These are phyloP conservation scores for Lentithecium fluviatile DNA, from an alignment of 495 filamentous ascomycete species.

Conservation along the genomic window DNA sequence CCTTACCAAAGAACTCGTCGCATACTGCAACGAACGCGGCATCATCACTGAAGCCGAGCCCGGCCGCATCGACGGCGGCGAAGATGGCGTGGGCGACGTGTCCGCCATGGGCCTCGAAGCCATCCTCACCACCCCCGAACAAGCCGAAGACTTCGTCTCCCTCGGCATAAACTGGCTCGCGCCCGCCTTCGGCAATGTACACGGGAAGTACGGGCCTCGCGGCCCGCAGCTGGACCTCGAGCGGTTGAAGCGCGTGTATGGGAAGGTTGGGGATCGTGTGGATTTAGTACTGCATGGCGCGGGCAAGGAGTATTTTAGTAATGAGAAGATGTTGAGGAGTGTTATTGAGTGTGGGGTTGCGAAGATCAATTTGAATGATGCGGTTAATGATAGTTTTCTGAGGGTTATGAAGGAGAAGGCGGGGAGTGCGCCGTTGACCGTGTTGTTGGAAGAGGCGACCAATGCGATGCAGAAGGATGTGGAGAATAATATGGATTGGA, in stretches of 20 bases:
- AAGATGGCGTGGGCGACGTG: conserved; percentile 79
- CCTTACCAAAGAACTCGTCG: conserved; percentile 66
- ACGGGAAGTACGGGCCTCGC: conserved; percentile 75
- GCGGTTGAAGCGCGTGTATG: conserved; percentile 61
- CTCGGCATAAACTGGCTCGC: conserved; percentile 83
- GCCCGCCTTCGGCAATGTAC: conserved; percentile 83
- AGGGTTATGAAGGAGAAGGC: conserved; percentile 64
- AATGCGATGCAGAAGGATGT: conserved; percentile 71
- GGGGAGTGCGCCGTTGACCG: conserved; percentile 64
- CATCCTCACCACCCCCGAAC: conserved; percentile 72
- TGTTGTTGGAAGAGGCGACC: conserved; percentile 70
- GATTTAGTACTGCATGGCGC: conserved; percentile 75
- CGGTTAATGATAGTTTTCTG: conserved; percentile 70
- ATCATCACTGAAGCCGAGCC: conserved; percentile 81
- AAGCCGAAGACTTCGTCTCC: conserved; percentile 71
- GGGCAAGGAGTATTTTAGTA: conserved; percentile 58
- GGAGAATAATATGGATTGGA: conserved; percentile 70
- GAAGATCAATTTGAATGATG: conserved; percentile 83
- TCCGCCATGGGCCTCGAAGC: conserved; percentile 62
- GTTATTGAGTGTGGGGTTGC: conserved; percentile 70
- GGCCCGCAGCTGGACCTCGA: conserved; percentile 75
- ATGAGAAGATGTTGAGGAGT: conserved; percentile 62
- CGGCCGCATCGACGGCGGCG: conserved; percentile 78
- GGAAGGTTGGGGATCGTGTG: conserved; percentile 61
- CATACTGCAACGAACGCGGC: conserved; percentile 69